Base-by-base conservation (phyloP, 305 asterid species). In the Solanum chacoense region DNA sequence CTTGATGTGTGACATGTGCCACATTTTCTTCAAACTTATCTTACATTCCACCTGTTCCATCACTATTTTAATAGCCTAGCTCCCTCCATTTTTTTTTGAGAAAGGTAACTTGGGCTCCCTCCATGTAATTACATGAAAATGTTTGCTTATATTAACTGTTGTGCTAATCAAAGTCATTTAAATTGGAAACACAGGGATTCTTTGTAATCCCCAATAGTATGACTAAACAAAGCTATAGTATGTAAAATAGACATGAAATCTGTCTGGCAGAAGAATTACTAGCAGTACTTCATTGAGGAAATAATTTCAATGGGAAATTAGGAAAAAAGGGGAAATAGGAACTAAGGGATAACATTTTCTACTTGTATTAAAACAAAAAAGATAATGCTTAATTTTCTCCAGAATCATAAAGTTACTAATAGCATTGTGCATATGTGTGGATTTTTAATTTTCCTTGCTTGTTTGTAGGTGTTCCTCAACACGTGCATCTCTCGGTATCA, bases 401-500 rank as follows among this genome's bases (percentile, higher is more conserved):
- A 32, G 29, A 34, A 69, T 18, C 31, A 84, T 55, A 12, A 84
- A 83, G 69, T 83, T 84, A 84, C 87, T 59, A 84, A 55, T 84
- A 59, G 87, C 75, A 31, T 22, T 32, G 87, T 55, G 45, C 40
- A 32, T 16, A 12, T 31, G 29, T 83, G 72, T 80, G 26, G 85
- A 11, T 45, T 81, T 45, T 81, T 28, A 45, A 28, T 81, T 29
- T 81, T 42, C 6, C 86, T 45, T 81, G 28, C 71, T 81, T 81
- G 11, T 84, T 50, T 84, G 74, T 84, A 97, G 99, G 98, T 94
- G 72, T 97, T 97, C 92, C 86, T 97, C 88, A 92, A 93, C 83
- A 93, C 94, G 87, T 96, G 99, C 94, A 92, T 94, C 91, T 92
- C 95, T 91, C 96, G 99, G 76, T 97, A 95, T 92, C 94, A 92